These are phyloP conservation scores for Talaromyces sp. DNA, from an alignment of 2,329 filamentous ascomycete genomes.

Conservation along the genomic window DNA sequence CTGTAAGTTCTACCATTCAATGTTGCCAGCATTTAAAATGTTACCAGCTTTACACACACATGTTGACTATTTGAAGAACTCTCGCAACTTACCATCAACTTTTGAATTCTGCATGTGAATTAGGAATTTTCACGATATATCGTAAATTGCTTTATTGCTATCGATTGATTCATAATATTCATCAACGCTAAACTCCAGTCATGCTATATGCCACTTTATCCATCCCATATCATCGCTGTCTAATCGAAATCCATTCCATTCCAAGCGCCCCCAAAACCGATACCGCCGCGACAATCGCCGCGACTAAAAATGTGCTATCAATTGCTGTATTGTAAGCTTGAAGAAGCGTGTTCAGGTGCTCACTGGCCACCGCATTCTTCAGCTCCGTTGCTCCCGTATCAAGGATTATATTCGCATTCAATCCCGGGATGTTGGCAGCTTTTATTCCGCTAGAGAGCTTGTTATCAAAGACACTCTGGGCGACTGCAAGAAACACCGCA, in stretches of 20 bases:
- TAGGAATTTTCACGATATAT: background rate
- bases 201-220: background rate
- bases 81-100: too few species aligned
- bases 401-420: slow-evolving; percentile 13
- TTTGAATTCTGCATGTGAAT: too few species aligned
- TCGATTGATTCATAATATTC: background rate
- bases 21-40: too few species aligned
- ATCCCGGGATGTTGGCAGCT: slow-evolving; percentile 16
- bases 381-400: background rate
- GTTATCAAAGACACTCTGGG: slow-evolving; percentile 34
- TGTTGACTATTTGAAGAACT: too few species aligned
- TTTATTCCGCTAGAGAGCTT: slow-evolving; percentile 22
- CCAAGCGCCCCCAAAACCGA: slow-evolving; percentile 27
- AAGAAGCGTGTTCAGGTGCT: background rate
- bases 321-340: background rate
- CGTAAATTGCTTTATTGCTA: background rate
- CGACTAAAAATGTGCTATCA: slow-evolving; percentile 2
- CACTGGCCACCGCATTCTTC: slow-evolving; percentile 9
- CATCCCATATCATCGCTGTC: background rate
- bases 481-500: slow-evolving; percentile 30
- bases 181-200: background rate
- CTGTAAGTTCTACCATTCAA: too few species aligned
- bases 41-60: too few species aligned
- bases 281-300: slow-evolving; percentile 27
- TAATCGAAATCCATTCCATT: slow-evolving; percentile 37